Base-by-base conservation (phyloP, 257 asterid species). In the Forsythia suspensa region DNA sequence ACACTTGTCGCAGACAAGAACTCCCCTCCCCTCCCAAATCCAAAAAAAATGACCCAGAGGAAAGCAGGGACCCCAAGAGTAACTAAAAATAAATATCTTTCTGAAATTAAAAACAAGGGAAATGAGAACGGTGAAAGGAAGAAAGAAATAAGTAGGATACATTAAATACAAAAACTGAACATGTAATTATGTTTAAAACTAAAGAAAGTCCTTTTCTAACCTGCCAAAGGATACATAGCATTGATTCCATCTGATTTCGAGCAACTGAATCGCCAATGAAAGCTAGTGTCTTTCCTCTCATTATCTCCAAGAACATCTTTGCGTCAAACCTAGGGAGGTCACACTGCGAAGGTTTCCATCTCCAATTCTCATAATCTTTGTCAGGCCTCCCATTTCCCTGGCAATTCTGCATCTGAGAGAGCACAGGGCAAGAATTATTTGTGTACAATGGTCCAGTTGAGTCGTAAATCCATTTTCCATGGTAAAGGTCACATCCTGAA, bases 381-480 rank as follows among this genome's bases (percentile, higher is more conserved):
- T 96, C 99, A 13, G 98, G 97, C 81, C 99, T 91, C 73, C 99
- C 99, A 79, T 96, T 96, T 77, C 97, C 98, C 80, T 87, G 98
- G 82, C 99, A 96, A 84, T 96, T 96, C 81, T 95, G 98, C 91
- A 87, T 89, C 89, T 91, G 98, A 44, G 94, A 85, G 79, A 93
- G 81, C 72, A 93, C 88, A 16, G 98, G 98, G 37, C 99, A 95
- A n/a, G 99, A 87, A 82, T 91, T 81, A 73, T 91, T 92, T 75
- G 86, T 87, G 90, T 95, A 95, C 81, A 93, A 82, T 40, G 98
- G 94, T 77, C 97, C 97, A 5, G 83, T 36, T 57, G 85, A 70
- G 77, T 92, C 99, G 81, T 90, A 79, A 52, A 91, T 79, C 99
- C 99, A 95, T 84, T 87, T 90, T 42, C 99, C 99, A 48, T 86